These are phyloP conservation scores for Pyrus hybrid DNA, from an alignment of 331 rosid genomes.

Conservation along the genomic window DNA sequence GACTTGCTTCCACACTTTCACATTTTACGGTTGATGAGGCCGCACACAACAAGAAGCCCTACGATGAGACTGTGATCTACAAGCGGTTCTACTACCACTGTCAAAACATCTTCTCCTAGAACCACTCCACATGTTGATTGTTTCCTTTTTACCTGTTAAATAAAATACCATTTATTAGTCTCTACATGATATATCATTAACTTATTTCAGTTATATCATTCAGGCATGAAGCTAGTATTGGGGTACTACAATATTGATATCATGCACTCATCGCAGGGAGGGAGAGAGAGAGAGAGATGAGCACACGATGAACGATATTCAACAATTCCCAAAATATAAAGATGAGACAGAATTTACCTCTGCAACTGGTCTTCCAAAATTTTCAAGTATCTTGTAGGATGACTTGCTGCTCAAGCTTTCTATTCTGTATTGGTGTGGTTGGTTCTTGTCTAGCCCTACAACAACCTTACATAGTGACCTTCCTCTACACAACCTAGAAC, in stretches of 20 bases:
- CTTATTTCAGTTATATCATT: too few species aligned
- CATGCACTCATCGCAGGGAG: too few species aligned
- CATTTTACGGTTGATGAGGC: conserved; percentile 47
- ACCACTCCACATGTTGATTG: conserved; percentile 49
- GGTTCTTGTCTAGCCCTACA: conserved; percentile 41
- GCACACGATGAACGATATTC: background rate
- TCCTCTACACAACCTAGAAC: conserved; percentile 26
- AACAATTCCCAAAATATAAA: background rate
- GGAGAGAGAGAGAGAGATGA: too few species aligned
- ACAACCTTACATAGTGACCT: conserved; percentile 32
- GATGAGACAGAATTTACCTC: conserved; percentile 31
- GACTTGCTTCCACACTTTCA: conserved; percentile 14
- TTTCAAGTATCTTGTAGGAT: conserved; percentile 44
- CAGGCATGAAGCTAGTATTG: too few species aligned
- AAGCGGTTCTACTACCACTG: conserved; percentile 62
- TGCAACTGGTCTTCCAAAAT: conserved; percentile 40
- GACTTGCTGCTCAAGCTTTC: conserved; percentile 32
- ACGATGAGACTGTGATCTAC: conserved; percentile 49
- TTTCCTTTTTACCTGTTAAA: conserved; percentile 52
- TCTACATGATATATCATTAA: too few species aligned
- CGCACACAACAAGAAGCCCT: conserved; percentile 55
- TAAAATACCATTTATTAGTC: background rate
- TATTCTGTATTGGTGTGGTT: conserved; percentile 33
- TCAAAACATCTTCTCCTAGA: conserved; percentile 60
- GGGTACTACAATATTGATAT: too few species aligned